A percentile compares a stretch with the other conserved stretches of the same genome.
Evolutionary conservation across 768 basidiomycete species (phyloP).

Genomic region (Rhizopogon vesiculosus): DNA sequence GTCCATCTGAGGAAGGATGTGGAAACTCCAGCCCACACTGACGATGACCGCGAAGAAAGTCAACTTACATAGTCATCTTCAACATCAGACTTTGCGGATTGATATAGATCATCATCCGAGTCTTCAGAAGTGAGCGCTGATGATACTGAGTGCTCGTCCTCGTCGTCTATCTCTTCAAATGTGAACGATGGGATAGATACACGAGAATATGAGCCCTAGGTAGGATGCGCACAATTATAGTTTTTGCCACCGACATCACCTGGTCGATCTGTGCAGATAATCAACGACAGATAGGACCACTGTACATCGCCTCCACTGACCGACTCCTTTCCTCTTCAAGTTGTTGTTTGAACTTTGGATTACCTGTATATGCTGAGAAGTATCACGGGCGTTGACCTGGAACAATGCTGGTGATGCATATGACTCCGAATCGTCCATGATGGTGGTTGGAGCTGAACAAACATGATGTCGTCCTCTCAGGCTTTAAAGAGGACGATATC

Average conservation of each 20-base stretch:
- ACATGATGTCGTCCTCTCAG: neutral
- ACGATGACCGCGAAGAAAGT: neutral
- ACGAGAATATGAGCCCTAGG: conserved; percentile 1
- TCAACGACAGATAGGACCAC: neutral
- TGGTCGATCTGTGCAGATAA: neutral
- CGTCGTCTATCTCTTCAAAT: neutral
- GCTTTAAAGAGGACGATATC: no score
- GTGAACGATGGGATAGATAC: neutral
- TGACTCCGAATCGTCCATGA: neutral
- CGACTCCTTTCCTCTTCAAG: neutral
- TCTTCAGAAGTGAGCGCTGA: neutral
- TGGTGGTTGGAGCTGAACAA: neutral
- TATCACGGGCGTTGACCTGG: neutral
- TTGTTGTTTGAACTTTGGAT: neutral
- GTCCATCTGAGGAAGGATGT: conserved; percentile 11
- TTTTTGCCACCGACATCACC: no score
- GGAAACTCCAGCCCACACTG: neutral
- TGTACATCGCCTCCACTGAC: neutral
- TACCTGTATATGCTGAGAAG: neutral
- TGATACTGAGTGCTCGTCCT: neutral
- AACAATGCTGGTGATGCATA: neutral
- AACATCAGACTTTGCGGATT: neutral
- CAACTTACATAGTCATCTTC: neutral
- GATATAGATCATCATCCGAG: neutral
- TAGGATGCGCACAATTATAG: neutral